Evolutionary conservation across 1,284 basidiomycete species (phyloP).

Genomic region (Tilletia setariae): DNA sequence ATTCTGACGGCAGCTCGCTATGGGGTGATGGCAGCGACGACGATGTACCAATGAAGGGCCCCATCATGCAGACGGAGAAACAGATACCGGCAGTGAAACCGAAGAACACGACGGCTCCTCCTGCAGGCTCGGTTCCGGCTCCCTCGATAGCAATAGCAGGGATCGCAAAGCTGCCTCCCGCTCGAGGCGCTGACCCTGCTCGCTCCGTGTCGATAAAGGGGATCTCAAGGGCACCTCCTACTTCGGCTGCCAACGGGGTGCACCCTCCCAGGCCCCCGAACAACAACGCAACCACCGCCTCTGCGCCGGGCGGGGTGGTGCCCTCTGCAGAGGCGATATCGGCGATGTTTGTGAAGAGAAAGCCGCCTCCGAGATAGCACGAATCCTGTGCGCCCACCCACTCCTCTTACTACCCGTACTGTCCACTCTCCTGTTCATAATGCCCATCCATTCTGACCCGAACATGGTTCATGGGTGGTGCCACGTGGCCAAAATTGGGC

Average conservation of each 20-base stretch:
- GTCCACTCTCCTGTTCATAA: too few species aligned
- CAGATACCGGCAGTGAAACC: not conserved
- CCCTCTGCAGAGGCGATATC: slow-evolving; percentile 3
- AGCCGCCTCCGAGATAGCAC: too few species aligned
- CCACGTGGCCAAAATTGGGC: too few species aligned
- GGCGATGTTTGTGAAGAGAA: not conserved
- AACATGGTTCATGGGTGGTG: too few species aligned
- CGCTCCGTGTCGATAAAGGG: not conserved
- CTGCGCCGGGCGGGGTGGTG: not conserved
- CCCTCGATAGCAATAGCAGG: not conserved
- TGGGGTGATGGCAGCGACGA: slow-evolving; percentile 9
- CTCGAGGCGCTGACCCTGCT: not conserved
- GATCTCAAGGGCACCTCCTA: not conserved
- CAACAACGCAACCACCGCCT: not conserved
- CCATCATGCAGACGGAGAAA: not conserved
- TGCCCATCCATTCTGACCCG: too few species aligned
- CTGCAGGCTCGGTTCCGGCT: not conserved
- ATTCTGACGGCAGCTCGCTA: not conserved
- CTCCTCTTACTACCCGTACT: too few species aligned
- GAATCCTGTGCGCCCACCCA: too few species aligned
- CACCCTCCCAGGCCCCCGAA: not conserved
- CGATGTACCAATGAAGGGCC: not conserved
- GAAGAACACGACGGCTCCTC: not conserved
- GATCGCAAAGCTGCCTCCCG: not conserved
- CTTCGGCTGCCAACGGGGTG: not conserved